Evolutionary conservation across 208 protist species (phyloP), one percentile per base, ranked within the genome.

Genomic region (Endotrypanum monterogeii): DNA sequence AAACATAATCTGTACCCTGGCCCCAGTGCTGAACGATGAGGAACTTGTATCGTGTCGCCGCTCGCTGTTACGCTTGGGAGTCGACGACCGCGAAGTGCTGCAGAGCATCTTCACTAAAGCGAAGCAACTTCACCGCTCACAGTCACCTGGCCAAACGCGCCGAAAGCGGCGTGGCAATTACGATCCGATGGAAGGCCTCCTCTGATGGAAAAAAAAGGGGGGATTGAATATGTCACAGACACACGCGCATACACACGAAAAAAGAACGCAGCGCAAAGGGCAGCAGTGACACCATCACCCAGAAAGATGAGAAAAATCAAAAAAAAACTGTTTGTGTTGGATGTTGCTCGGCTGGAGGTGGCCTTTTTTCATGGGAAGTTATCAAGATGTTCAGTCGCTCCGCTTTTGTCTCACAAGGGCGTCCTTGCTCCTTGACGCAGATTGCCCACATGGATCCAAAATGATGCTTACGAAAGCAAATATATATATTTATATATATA

Each of bases 1-100:
- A 8, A 84, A 73, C 25, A 73, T 93, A 48, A 66, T 93, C 3
- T 67, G 84, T 14, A 79, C 74, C 8, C 50, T 94, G 14, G 85
- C 86, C 12, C 82, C 87, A 7, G 37, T 58, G 41, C 67, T 94
- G 62, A 91, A 85, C 46, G 91, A 94, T 66, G 86, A 91, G 54
- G 79, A 92, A 60, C 60, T 92, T 57, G 28, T 71, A 20, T 76
- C 81, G 48, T 78, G 79, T 61, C 76, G 83, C 18, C 84, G 76
- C 25, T 57, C 85, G 1, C 79, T 96, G 8, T n/a, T 79, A 35
- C 39, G n/a, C 28, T 63, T 83, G 3, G 71, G 72, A 3, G 71
- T 79, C 16, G 37, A 54, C 9, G 67, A 76, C 46, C 52, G 12
- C 6, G 44, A 67, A 18, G 55, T 71, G 28, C 61, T 82, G 56